These are phyloP conservation scores for Monosporascus sp. DNA, from an alignment of 2,329 filamentous ascomycete species.

Conservation along the genomic window DNA sequence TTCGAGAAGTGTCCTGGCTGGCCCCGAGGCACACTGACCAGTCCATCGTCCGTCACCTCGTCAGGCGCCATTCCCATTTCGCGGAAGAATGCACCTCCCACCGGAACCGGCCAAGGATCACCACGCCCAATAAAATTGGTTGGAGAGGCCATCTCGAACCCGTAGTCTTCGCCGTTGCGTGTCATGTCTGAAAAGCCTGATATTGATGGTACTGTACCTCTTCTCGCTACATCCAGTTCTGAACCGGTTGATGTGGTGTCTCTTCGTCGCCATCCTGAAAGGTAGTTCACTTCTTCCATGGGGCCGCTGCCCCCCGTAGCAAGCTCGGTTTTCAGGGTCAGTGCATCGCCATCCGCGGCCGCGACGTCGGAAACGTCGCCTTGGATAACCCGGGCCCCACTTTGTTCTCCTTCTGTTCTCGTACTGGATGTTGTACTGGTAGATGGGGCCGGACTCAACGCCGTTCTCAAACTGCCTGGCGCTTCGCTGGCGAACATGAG, in stretches of 20 bases:
- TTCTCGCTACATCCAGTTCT: neutral
- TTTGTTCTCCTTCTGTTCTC: neutral
- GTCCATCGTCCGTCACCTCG: neutral
- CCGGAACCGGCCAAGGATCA: neutral
- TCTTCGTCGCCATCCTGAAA: neutral
- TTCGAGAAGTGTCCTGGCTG: neutral
- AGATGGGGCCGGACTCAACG: constrained; percentile 25
- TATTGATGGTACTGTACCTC: neutral
- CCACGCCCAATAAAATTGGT: neutral
- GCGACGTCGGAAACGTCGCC: neutral
- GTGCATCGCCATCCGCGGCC: neutral
- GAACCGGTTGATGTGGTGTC: neutral
- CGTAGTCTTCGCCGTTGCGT: neutral
- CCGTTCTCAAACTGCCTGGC: constrained; percentile 31
- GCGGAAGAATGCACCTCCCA: neutral
- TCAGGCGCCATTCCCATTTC: neutral
- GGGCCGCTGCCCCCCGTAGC: neutral
- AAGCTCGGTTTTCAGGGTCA: neutral
- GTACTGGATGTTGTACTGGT: neutral
- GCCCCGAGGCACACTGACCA: neutral
- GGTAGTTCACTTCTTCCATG: neutral
- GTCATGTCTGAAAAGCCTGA: neutral
- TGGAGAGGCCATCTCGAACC: neutral
- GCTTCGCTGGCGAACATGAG: constrained; percentile 36
- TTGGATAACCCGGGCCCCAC: neutral